A percentile compares a stretch with the other conserved stretches of the same genome.
Evolutionary conservation across 2,329 filamentous ascomycete genomes (phyloP).

Genomic region (Pseudogymnoascus sp.): DNA sequence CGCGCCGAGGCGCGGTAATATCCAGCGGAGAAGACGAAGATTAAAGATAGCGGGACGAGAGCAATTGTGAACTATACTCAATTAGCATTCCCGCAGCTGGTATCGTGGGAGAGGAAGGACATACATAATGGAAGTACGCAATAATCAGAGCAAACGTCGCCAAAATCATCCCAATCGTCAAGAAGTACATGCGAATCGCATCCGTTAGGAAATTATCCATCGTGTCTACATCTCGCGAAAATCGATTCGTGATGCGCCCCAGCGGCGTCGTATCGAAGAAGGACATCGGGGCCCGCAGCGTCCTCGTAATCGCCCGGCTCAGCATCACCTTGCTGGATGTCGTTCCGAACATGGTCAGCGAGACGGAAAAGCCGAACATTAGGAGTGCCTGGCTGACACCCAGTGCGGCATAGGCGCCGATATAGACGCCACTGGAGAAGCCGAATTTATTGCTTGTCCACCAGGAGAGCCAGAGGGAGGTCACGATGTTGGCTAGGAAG

Average conservation of each 20-base stretch:
- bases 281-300: conserved; percentile 67
- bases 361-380: conserved; percentile 72
- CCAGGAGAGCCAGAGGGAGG: conserved; percentile 85
- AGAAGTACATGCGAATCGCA: conserved; percentile 83
- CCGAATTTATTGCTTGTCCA: conserved; percentile 79
- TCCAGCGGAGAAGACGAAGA: conserved; percentile 74
- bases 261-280: conserved; percentile 97
- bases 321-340: conserved; percentile 76
- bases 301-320: conserved; percentile 66
- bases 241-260: conserved; percentile 91
- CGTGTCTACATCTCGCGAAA: conserved; percentile 89
- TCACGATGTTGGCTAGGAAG: conserved; percentile 62
- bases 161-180: conserved; percentile 74
- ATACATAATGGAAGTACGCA: conserved; percentile 75
- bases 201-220: conserved; percentile 93
- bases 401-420: conserved; percentile 62
- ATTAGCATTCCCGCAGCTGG: conserved; percentile 12
- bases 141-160: conserved; percentile 86
- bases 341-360: conserved; percentile 72
- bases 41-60: conserved; percentile 57
- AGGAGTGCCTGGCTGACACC: conserved; percentile 63
- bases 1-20: conserved; percentile 89
- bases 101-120: background rate
- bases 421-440: conserved; percentile 60
- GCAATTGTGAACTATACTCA: conserved; percentile 45